Conservation (phyloP, 2,329 filamentous ascomycete species). For the Cytospora mali region DNA sequence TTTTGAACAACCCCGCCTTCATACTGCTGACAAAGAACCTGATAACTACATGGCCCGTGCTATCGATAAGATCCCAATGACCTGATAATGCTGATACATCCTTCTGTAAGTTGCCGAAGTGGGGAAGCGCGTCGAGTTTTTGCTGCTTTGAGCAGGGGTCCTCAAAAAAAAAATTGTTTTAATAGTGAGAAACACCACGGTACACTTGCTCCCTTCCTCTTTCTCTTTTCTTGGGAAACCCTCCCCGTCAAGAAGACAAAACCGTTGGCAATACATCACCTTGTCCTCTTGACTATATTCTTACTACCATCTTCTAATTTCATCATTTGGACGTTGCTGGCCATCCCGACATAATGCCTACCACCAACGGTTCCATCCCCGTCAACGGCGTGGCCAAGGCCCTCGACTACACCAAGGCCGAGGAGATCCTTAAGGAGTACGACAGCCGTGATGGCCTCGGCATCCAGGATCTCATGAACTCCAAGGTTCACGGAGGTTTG, state of each 20-base stretch:
- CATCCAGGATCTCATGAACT: slow-evolving; percentile 84
- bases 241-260: slow-evolving; percentile 28
- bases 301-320: slow-evolving; percentile 6
- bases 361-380: slow-evolving; percentile 62
- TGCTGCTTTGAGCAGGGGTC: slow-evolving; percentile 15
- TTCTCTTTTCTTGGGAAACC: slow-evolving; percentile 29
- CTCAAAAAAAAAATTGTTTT: slow-evolving; percentile 21
- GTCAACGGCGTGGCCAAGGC: slow-evolving; percentile 58
- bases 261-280: slow-evolving; percentile 21
- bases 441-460: slow-evolving; percentile 81
- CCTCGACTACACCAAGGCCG: slow-evolving; percentile 73
- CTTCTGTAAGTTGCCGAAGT: slow-evolving; percentile 5
- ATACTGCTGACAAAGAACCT: slow-evolving; percentile 12
- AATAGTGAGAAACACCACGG: slow-evolving; percentile 10
- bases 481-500: slow-evolving; percentile 86
- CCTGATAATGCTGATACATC: background rate
- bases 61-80: background rate
- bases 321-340: slow-evolving; percentile 29
- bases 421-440: slow-evolving; percentile 83
- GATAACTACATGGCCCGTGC: background rate
- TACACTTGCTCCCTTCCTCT: slow-evolving; percentile 11
- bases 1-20: no score
- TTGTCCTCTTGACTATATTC: slow-evolving; percentile 24
- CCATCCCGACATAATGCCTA: slow-evolving; percentile 64
- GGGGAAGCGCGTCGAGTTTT: slow-evolving; percentile 21